Evolutionary conservation across 257 asterid genomes (phyloP).

Genomic region (Gardenia jasminoides): DNA sequence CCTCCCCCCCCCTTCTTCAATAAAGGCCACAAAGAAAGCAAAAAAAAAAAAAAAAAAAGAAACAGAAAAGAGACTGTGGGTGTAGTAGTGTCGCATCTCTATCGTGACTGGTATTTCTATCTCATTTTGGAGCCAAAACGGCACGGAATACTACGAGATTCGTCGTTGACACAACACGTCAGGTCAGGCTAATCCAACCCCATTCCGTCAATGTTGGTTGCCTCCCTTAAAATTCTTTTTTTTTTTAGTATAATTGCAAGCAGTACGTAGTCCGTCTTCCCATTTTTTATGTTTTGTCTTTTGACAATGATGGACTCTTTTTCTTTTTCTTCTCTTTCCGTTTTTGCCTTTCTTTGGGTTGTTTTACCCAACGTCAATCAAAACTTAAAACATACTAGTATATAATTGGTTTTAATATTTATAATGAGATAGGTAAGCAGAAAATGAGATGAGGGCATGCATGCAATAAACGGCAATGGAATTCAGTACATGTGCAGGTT

Average conservation of each 20-base stretch:
- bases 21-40: too few species aligned
- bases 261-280: background rate
- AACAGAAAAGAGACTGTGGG: background rate
- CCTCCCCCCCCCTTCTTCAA: too few species aligned
- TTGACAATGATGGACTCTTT: background rate
- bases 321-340: background rate
- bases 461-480: background rate
- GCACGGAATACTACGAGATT: conserved; percentile 26
- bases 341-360: background rate
- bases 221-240: background rate
- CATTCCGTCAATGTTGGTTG: conserved; percentile 19
- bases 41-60: too few species aligned
- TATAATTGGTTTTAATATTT: background rate
- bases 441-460: background rate
- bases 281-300: background rate
- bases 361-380: background rate
- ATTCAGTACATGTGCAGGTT: too few species aligned
- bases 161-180: conserved; percentile 23
- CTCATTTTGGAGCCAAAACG: conserved; percentile 6
- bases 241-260: too few species aligned
- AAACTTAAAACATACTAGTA: background rate
- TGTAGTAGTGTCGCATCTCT: background rate
- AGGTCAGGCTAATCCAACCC: conserved; percentile 13
- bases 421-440: background rate
- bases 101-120: background rate